A percentile compares a stretch with the other conserved stretches of the same genome.
Conservation (phyloP, 495 filamentous ascomycete genomes). For the Penicilliopsis zonata region DNA sequence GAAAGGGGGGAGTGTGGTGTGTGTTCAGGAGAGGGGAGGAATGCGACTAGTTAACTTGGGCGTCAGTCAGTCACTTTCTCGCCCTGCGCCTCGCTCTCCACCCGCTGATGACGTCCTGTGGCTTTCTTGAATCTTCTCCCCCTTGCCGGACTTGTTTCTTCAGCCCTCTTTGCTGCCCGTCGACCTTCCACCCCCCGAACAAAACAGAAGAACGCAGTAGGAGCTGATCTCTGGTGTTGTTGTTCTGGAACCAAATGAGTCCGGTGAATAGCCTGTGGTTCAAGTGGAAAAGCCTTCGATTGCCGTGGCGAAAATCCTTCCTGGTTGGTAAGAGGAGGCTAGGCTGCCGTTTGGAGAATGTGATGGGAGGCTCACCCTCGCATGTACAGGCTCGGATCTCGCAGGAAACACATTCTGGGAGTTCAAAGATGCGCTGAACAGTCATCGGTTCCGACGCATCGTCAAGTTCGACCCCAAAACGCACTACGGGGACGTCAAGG, state of each 20-base stretch:
- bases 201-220: too few species aligned
- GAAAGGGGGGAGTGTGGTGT: too few species aligned
- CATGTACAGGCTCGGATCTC: slow-evolving; percentile 61
- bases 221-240: slow-evolving; percentile 4
- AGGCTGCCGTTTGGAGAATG: too few species aligned
- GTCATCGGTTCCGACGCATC: slow-evolving; percentile 48
- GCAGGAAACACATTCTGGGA: slow-evolving; percentile 92
- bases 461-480: slow-evolving; percentile 50
- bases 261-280: slow-evolving; percentile 53
- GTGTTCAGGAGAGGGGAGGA: too few species aligned
- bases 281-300: slow-evolving; percentile 69
- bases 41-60: too few species aligned
- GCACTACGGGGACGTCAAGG: slow-evolving; percentile 56
- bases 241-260: slow-evolving; percentile 13
- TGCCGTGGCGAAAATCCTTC: slow-evolving; percentile 80
- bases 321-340: slow-evolving; percentile 65
- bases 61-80: too few species aligned
- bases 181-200: slow-evolving; percentile 7
- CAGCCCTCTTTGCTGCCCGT: slow-evolving; percentile 3
- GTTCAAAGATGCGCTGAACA: slow-evolving; percentile 54
- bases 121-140: too few species aligned
- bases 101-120: slow-evolving; percentile 19
- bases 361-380: slow-evolving; percentile 2
- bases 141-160: slow-evolving; percentile 8
- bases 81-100: background rate